Base-by-base conservation (phyloP, 2,329 filamentous ascomycete species). In the Amphichorda felina region DNA sequence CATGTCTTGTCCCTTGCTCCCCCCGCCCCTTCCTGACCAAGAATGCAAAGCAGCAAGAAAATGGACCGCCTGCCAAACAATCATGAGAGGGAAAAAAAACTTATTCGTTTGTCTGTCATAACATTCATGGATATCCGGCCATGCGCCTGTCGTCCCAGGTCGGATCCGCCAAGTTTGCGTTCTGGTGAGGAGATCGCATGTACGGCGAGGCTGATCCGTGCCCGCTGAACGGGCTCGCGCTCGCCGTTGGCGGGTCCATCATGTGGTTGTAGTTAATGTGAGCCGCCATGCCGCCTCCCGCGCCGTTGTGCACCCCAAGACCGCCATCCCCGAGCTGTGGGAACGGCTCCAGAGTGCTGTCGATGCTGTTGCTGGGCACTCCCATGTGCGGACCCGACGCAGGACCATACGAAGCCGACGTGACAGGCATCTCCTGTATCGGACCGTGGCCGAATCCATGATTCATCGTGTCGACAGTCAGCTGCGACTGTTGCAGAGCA, bases 181-280 rank as follows among this genome's bases (percentile, higher is more conserved):
- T 5, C 43, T 37, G 40, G 30, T 55, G 53, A 24, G 57, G 55
- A 22, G 56, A 58, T 33, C 51, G 49, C 15, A 50, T 46, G 40
- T 55, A 60, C 8, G 51, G 52, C 22, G 56, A 58, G 19, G 47
- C 39, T 4, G 55, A 54, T 28, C 54, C 57, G 30, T 58, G 55
- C 5, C 53, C 56, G 32, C 53, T 54, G 30, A 55, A 60, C 4
- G 56, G 54, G 39, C 55, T 58, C n/a, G 47, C 50, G 35, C 54
- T 50, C 10, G 47, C 49, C 31, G 50, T 56, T 21, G 49, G 48
- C n/a, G 50, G 46, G 25, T 50, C 47, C 37, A 56, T 46, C 34
- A 55, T 50, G 24, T 46, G 41, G 8, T 53, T 53, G 35, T 55
- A 57, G 11, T 40, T 43, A 43, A 58, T 40, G 25, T 50, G 53